phyloP scores from a whole-genome alignment of 2,329 filamentous ascomycete genomes.

The Cladophialophora immunda region DNA sequence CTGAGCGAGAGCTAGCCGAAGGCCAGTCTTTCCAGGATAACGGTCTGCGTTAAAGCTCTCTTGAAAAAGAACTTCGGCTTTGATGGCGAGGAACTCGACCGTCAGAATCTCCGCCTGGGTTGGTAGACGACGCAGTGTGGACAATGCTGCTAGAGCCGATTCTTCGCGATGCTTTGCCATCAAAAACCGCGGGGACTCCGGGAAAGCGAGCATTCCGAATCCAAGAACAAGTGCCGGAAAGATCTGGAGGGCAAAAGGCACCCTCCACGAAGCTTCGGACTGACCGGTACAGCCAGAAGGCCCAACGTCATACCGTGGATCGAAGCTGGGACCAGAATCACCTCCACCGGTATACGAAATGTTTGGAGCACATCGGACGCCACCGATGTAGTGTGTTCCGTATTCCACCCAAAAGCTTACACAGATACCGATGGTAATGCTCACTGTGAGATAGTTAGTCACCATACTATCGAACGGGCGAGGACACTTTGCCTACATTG shows the following conservation, averaged over 20 bases:
- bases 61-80: conserved; percentile 79
- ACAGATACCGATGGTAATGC: conserved; percentile 55
- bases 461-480: too few relatives aligned
- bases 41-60: conserved; percentile 53
- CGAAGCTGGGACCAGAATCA: too few relatives aligned
- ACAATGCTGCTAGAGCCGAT: conserved; percentile 70
- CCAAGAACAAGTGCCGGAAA: conserved; percentile 72
- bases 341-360: too few relatives aligned
- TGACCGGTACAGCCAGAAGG: too few relatives aligned
- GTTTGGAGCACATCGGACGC: too few relatives aligned
- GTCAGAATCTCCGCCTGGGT: conserved; percentile 74
- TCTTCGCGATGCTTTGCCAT: conserved; percentile 71
- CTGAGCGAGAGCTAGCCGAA: too few relatives aligned
- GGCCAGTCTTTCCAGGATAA: too few relatives aligned
- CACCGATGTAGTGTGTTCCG: too few relatives aligned
- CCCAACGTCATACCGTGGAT: too few relatives aligned
- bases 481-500: too few relatives aligned
- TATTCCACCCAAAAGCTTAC: conserved; percentile 51
- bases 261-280: conserved; percentile 62
- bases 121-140: conserved; percentile 69
- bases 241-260: conserved; percentile 76
- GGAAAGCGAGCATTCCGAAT: conserved; percentile 62
- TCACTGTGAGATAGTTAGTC: too few relatives aligned
- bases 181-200: conserved; percentile 76
- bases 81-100: conserved; percentile 81